Conservation (phyloP, 805 yeast genomes). For the Grigorovia transvaalensis region DNA sequence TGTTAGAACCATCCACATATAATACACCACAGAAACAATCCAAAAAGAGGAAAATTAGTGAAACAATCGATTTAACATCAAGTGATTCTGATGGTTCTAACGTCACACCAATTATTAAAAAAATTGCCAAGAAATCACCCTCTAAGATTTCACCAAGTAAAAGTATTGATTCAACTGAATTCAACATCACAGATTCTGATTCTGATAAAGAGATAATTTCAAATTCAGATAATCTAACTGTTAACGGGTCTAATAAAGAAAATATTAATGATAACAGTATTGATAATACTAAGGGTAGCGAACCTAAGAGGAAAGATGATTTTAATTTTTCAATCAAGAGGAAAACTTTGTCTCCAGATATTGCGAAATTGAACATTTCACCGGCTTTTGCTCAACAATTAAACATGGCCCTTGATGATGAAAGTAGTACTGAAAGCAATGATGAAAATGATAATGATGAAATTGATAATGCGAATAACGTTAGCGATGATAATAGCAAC, state of each 20-base stretch:
- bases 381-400: constrained; percentile 31
- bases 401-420: constrained; percentile 12
- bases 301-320: not conserved
- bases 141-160: constrained; percentile 15
- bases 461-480: no score
- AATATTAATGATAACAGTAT: not conserved
- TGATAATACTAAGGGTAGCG: not conserved
- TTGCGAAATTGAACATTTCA: constrained; percentile 26
- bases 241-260: not conserved
- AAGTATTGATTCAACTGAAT: constrained; percentile 8
- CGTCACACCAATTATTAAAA: constrained; percentile 17
- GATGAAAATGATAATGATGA: not conserved
- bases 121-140: constrained; percentile 18
- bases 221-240: not conserved
- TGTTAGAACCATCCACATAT: not conserved
- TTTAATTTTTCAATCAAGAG: constrained; percentile 14
- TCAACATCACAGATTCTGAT: not conserved
- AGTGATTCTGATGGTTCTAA: not conserved
- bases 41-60: not conserved
- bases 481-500: no score
- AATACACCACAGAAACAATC: not conserved
- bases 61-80: not conserved
- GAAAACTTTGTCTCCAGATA: constrained; percentile 24
- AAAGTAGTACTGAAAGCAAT: not conserved
- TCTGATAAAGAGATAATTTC: no score